A percentile compares a stretch with the other conserved stretches of the same genome.
These are phyloP conservation scores for Ganoderma lingzhi DNA, from an alignment of 1,284 basidiomycete genomes.

Conservation along the genomic window DNA sequence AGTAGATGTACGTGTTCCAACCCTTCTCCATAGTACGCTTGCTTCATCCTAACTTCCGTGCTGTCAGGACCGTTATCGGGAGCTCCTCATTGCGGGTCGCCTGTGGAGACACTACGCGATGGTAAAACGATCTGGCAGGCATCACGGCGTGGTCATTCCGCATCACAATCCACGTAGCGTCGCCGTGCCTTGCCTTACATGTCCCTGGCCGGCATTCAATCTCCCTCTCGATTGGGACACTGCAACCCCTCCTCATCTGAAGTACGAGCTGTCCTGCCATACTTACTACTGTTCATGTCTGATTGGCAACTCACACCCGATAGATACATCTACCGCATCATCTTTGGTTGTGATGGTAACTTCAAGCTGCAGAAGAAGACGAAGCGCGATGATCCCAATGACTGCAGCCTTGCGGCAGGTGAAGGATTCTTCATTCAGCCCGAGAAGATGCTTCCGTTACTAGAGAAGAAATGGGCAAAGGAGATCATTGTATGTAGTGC, in stretches of 20 bases:
- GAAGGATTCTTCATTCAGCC: constrained; percentile 5
- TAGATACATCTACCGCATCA: constrained; percentile 9
- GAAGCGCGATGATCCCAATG: constrained; percentile 9
- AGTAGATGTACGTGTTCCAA: neutral
- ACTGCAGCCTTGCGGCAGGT: neutral
- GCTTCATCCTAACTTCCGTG: neutral
- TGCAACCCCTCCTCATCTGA: neutral
- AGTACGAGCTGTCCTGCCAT: neutral
- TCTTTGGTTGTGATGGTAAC: constrained; percentile 12
- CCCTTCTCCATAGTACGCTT: too few species aligned
- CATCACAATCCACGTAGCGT: neutral
- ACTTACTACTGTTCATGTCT: too few species aligned
- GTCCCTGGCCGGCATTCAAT: neutral
- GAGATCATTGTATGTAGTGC: neutral
- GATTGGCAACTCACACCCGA: neutral
- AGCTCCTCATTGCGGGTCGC: neutral
- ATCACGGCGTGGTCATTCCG: neutral
- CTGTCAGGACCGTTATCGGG: neutral
- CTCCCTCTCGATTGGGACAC: neutral
- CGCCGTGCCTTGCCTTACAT: neutral
- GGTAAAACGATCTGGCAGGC: neutral
- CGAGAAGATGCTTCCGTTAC: neutral
- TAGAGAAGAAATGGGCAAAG: neutral
- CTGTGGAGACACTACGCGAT: constrained; percentile 2
- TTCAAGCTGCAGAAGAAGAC: constrained; percentile 18